Conservation (phyloP, 2,329 filamentous ascomycete genomes). For the Bipolaris oryzae region DNA sequence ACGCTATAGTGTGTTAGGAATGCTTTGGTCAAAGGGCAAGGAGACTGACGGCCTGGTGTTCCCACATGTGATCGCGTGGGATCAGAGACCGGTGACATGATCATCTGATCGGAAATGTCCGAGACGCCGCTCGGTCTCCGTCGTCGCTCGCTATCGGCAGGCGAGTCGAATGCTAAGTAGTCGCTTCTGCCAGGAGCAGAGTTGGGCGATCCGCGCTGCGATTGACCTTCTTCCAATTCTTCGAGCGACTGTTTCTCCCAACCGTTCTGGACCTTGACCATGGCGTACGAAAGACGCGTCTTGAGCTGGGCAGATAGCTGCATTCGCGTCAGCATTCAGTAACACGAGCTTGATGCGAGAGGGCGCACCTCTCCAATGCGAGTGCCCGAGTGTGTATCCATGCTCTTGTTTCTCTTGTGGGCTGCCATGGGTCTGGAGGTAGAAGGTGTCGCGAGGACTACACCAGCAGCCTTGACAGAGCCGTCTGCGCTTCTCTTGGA, state of each 20-base stretch:
- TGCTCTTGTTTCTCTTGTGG: slow-evolving; percentile 75
- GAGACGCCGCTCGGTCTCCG: slow-evolving; percentile 46
- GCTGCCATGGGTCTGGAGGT: slow-evolving; percentile 41
- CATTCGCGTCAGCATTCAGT: slow-evolving; percentile 33
- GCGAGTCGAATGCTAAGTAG: slow-evolving; percentile 40
- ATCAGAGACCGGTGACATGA: slow-evolving; percentile 43
- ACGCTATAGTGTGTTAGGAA: slow-evolving; percentile 23
- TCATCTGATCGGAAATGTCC: slow-evolving; percentile 43
- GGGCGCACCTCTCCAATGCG: slow-evolving; percentile 77
- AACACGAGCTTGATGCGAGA: slow-evolving; percentile 8
- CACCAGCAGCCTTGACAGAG: slow-evolving; percentile 60
- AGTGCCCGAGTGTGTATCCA: slow-evolving; percentile 65
- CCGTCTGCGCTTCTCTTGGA: slow-evolving; percentile 81
- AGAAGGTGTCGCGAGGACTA: slow-evolving; percentile 17
- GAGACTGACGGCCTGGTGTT: slow-evolving; percentile 33
- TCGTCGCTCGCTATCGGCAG: slow-evolving; percentile 31
- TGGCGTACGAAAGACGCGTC: slow-evolving; percentile 86
- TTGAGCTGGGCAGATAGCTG: slow-evolving; percentile 80
- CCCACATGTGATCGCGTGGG: slow-evolving; percentile 29
- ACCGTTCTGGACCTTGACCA: slow-evolving; percentile 86
- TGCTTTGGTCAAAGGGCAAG: background rate
- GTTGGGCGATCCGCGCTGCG: slow-evolving; percentile 69
- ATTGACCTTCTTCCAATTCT: slow-evolving; percentile 76
- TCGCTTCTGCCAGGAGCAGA: slow-evolving; percentile 58
- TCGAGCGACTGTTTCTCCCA: slow-evolving; percentile 81